Evolutionary conservation across 352 stramenopile species (phyloP), one percentile per base, ranked within the genome.

Genomic region (Globisporangium solare): DNA sequence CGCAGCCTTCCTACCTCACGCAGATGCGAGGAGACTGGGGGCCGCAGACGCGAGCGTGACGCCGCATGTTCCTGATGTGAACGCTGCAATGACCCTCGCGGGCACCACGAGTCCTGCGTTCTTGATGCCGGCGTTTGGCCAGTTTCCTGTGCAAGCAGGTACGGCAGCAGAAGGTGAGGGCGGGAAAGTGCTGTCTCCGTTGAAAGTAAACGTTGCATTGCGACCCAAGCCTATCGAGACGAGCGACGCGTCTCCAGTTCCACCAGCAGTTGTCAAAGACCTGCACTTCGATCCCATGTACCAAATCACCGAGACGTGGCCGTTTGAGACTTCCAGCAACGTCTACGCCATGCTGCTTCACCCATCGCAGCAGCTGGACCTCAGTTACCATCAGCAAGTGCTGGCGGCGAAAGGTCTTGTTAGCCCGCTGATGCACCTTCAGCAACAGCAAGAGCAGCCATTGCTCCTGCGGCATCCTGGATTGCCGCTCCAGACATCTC

Each of bases 351-450:
- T 56, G 49, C 17, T 63, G 20, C 5, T 58, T 6, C 49, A 57
- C 56, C 45, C 45, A 15, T 42, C 48, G 35, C 56, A 63, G 31
- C 27, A 40, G 11, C 7, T 54, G 2, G 57, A 63, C 15, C 21
- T 49, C 10, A 49, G 45, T 35, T 63, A 58, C 14, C 49, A 63
- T 18, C 49, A 63, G 43, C 47, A 55, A 37, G 37, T 54, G 37
- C 20, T 58, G 21, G 43, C 51, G 43, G 51, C 41, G 10, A 35
- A 35, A 35, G 27, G 27, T 35, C 2, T 35, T 35, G 27, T 35
- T 10, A 58, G 18, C 17, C 31, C 43, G 1, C 40, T 53, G 5
- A 47, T 57, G 13, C 48, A 56, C 42, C 35, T 48, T n/a, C 40
- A 51, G 20, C 54, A 54, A 5, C 50, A 56, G 20, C 42, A 47